These are phyloP conservation scores for Ensete ventricosum DNA, from an alignment of 176 grass and related monocot species.

Conservation along the genomic window DNA sequence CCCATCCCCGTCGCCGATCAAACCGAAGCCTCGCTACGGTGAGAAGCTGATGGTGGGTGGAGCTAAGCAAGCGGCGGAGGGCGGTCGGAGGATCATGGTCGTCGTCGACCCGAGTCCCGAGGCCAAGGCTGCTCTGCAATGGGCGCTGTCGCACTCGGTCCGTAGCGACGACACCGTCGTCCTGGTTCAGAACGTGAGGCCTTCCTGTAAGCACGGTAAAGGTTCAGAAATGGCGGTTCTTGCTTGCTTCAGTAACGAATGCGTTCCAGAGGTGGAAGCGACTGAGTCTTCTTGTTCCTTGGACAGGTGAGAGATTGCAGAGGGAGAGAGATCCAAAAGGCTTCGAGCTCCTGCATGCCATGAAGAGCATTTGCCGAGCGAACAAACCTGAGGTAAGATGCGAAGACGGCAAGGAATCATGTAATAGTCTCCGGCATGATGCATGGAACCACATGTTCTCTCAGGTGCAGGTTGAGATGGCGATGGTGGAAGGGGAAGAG, in stretches of 20 bases:
- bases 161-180: constrained; percentile 43
- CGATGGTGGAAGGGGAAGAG: background rate
- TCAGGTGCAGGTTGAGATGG: constrained; percentile 49
- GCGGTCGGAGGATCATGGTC: constrained; percentile 54
- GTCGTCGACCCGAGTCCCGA: constrained; percentile 39
- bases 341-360: constrained; percentile 38
- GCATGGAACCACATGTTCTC: background rate
- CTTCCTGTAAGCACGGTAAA: constrained; percentile 27
- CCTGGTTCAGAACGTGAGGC: constrained; percentile 47
- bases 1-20: constrained; percentile 9
- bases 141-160: constrained; percentile 68
- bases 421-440: background rate
- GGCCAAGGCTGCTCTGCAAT: constrained; percentile 55
- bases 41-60: background rate
- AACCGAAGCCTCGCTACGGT: constrained; percentile 17
- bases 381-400: constrained; percentile 66
- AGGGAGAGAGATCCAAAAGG: constrained; percentile 23
- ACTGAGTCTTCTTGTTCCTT: background rate
- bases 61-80: background rate
- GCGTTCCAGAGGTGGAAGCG: constrained; percentile 17
- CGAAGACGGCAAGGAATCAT: background rate
- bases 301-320: constrained; percentile 19
- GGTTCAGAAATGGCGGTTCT: background rate
- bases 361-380: constrained; percentile 69
- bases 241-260: background rate